A percentile compares a stretch with the other conserved stretches of the same genome.
Evolutionary conservation across 257 asterid species (phyloP).

Genomic region (Solanum pennellii): DNA sequence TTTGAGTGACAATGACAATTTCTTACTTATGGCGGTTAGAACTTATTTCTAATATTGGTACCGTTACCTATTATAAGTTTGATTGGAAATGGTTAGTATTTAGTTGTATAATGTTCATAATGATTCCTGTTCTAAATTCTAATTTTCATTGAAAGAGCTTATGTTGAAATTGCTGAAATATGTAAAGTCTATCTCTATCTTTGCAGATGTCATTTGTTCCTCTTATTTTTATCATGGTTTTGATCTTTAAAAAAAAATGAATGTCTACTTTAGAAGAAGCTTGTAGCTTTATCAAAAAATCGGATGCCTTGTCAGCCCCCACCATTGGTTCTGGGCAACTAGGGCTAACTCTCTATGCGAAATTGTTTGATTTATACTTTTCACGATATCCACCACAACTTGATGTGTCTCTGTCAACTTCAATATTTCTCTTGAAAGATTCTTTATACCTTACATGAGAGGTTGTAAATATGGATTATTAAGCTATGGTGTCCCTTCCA

Average conservation of each 20-base stretch:
- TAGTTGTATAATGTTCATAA: too few relatives aligned
- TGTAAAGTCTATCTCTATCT: constrained; percentile 53
- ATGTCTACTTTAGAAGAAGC: too few relatives aligned
- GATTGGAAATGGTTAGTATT: too few relatives aligned
- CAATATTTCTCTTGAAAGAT: neutral
- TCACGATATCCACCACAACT: too few relatives aligned
- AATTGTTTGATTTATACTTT: too few relatives aligned
- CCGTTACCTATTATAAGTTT: too few relatives aligned
- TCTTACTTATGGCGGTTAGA: too few relatives aligned
- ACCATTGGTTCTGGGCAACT: neutral
- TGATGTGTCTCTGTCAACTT: neutral
- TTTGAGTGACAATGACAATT: too few relatives aligned
- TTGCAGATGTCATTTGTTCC: neutral
- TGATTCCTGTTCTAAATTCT: too few relatives aligned
- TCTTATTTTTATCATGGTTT: neutral
- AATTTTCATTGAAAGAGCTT: constrained; percentile 38
- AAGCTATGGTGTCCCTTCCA: neutral
- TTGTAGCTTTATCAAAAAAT: neutral
- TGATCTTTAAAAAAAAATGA: too few relatives aligned
- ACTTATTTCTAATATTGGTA: too few relatives aligned
- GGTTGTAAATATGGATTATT: neutral
- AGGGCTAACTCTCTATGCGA: too few relatives aligned
- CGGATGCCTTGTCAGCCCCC: neutral
- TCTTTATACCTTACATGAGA: neutral
- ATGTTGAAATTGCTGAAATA: constrained; percentile 65